phyloP scores from a whole-genome alignment of 441 rosid genomes.

The Arabidopsis lyrata region DNA sequence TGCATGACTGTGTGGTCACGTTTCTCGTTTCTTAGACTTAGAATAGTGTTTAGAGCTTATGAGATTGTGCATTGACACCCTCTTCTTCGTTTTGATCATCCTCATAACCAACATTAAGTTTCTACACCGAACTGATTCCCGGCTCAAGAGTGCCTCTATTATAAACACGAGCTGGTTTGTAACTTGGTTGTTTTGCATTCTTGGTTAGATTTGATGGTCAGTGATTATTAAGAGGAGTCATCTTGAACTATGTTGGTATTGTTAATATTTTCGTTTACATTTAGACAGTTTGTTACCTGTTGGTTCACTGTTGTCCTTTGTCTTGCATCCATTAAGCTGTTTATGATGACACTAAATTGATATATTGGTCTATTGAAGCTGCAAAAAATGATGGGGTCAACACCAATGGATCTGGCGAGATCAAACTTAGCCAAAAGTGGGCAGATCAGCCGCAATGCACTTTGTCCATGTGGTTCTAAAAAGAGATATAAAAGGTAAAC shows the following conservation, averaged over 20 bases:
- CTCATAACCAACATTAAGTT: not conserved
- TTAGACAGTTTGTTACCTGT: not conserved
- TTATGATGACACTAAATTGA: slow-evolving; percentile 8
- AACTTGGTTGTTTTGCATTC: slow-evolving; percentile 3
- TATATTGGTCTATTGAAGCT: slow-evolving; percentile 52
- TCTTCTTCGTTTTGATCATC: not conserved
- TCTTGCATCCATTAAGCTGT: not conserved
- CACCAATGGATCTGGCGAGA: slow-evolving; percentile 84
- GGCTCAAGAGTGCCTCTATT: not conserved
- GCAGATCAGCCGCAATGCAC: slow-evolving; percentile 86
- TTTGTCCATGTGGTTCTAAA: slow-evolving; percentile 95
- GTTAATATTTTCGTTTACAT: not conserved
- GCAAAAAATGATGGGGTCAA: slow-evolving; percentile 88
- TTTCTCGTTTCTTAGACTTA: slow-evolving; percentile 5
- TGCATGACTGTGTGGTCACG: not conserved
- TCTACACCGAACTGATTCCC: not conserved
- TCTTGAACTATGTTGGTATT: slow-evolving; percentile 1
- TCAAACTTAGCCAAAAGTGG: slow-evolving; percentile 90
- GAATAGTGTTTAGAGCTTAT: slow-evolving; percentile 1
- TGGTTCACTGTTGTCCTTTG: not conserved
- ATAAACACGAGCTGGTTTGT: not conserved
- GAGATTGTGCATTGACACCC: slow-evolving; percentile 21
- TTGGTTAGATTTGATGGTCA: slow-evolving; percentile 14
- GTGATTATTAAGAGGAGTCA: not conserved
- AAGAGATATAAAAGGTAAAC: slow-evolving; percentile 89